Evolutionary conservation across 2,329 filamentous ascomycete species (phyloP).

Genomic region (Aureobasidium sp.): DNA sequence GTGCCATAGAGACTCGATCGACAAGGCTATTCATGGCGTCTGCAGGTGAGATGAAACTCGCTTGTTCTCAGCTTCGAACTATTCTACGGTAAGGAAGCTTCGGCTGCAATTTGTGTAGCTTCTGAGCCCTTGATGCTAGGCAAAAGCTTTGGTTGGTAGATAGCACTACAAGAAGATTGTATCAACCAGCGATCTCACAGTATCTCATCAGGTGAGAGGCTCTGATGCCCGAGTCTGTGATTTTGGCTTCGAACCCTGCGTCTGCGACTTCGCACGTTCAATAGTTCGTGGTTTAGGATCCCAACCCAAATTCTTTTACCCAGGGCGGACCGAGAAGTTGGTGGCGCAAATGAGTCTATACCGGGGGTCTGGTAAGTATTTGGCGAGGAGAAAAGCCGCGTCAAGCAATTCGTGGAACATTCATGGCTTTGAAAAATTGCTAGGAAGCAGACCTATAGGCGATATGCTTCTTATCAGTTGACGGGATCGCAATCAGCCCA

Average conservation of each 20-base stretch:
- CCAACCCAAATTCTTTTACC: background rate
- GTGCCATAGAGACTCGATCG: background rate
- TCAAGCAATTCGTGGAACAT: background rate
- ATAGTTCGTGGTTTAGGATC: too few relatives aligned
- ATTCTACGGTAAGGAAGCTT: background rate
- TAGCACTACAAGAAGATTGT: too few relatives aligned
- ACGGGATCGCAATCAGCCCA: background rate
- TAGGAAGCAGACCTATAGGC: background rate
- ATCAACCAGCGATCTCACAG: too few relatives aligned
- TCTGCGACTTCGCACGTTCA: background rate
- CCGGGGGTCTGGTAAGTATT: background rate
- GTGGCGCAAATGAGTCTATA: background rate
- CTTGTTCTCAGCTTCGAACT: background rate
- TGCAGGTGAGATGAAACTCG: constrained; percentile 9
- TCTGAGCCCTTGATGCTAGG: background rate
- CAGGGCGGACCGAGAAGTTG: background rate
- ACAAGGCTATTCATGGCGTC: background rate
- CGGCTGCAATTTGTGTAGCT: background rate
- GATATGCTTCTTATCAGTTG: background rate
- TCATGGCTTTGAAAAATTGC: background rate
- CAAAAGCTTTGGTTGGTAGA: background rate
- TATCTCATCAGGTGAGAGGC: background rate
- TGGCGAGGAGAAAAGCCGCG: background rate
- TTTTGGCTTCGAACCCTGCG: background rate
- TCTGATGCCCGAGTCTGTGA: background rate